These are phyloP conservation scores for Torulaspora franciscae DNA, from an alignment of 805 yeast species.

Conservation along the genomic window DNA sequence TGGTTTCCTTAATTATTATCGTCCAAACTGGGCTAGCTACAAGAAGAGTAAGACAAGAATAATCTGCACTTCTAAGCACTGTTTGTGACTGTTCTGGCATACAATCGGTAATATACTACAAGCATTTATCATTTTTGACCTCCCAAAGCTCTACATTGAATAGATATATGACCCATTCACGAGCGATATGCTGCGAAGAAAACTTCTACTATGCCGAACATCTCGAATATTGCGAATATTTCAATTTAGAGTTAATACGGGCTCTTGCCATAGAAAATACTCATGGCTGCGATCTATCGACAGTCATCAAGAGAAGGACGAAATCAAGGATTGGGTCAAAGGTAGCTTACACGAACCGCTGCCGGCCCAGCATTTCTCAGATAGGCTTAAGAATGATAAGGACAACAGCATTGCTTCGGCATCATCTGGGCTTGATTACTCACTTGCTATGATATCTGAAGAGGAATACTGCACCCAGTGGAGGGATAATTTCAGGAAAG, in stretches of 20 bases:
- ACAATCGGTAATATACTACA: background rate
- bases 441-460: constrained; percentile 3
- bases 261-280: constrained; percentile 3
- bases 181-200: constrained; percentile 15
- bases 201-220: constrained; percentile 8
- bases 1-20: background rate
- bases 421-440: background rate
- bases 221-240: constrained; percentile 7
- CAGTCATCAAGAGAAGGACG: constrained; percentile 12
- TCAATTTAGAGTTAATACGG: background rate
- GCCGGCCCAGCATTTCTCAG: constrained; percentile 10
- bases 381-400: background rate
- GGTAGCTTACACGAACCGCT: constrained; percentile 13
- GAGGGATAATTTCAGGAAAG: constrained; percentile 19
- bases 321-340: constrained; percentile 18
- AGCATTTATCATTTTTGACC: background rate
- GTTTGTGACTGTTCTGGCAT: background rate
- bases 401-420: background rate
- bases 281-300: constrained; percentile 6
- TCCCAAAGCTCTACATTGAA: background rate
- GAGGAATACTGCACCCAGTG: constrained; percentile 12
- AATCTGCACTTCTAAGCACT: background rate
- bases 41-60: background rate
- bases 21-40: background rate
- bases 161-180: constrained; percentile 6